phyloP scores from a whole-genome alignment of 805 yeast species.

The Torulaspora quercuum region DNA sequence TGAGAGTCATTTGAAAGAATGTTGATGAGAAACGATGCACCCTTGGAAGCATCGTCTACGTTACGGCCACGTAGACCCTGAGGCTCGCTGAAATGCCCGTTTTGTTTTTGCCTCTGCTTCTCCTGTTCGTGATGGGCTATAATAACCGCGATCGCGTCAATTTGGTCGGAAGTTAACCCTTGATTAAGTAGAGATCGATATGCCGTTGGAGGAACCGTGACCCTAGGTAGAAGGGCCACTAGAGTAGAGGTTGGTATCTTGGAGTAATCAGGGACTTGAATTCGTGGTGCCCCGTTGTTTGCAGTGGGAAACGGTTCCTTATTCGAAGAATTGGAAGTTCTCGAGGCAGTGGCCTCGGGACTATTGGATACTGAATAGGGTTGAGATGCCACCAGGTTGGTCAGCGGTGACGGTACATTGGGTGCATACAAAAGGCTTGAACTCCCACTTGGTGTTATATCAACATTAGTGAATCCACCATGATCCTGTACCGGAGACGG shows the following conservation, averaged over 20 bases:
- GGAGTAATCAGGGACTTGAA: slow-evolving; percentile 34
- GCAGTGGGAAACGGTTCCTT: slow-evolving; percentile 6
- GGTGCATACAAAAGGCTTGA: slow-evolving; percentile 11
- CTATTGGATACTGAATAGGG: slow-evolving; percentile 15
- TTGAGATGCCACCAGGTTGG: slow-evolving; percentile 19
- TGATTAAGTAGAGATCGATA: slow-evolving; percentile 57
- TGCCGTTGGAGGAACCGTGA: slow-evolving; percentile 73
- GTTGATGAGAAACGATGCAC: slow-evolving; percentile 10
- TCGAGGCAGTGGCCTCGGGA: slow-evolving; percentile 8
- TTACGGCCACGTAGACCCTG: slow-evolving; percentile 84
- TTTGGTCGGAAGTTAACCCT: slow-evolving; percentile 66
- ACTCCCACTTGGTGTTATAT: slow-evolving; percentile 13
- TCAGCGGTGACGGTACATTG: slow-evolving; percentile 23
- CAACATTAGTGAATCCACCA: slow-evolving; percentile 26
- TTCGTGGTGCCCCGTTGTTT: slow-evolving; percentile 13
- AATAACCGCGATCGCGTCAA: slow-evolving; percentile 67
- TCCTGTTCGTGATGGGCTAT: slow-evolving; percentile 63
- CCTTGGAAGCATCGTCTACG: slow-evolving; percentile 30
- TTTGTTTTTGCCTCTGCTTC: slow-evolving; percentile 14
- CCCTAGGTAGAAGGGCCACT: slow-evolving; percentile 50
- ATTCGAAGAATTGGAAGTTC: slow-evolving; percentile 5
- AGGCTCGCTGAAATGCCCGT: slow-evolving; percentile 60
- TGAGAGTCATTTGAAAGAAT: slow-evolving; percentile 7
- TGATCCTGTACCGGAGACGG: slow-evolving; percentile 23
- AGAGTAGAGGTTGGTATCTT: slow-evolving; percentile 36